Evolutionary conservation across 2,329 filamentous ascomycete species (phyloP), one percentile per base, ranked within the genome.

Genomic region (Cercospora canescens): DNA sequence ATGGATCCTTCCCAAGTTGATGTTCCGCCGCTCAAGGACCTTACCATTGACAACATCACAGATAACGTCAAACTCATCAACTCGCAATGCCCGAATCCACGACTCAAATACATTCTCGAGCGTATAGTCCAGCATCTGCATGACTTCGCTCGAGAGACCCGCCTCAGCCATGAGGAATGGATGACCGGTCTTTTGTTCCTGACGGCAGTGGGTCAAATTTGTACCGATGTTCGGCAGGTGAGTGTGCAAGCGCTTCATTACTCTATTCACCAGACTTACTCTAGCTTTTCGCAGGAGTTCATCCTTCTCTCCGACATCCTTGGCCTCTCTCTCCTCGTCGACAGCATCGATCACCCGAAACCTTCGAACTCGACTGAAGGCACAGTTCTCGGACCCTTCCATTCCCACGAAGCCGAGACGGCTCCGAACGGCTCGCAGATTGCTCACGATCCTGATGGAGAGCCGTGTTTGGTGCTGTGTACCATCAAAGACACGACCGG

Each of bases 291-390:
- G 26, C 30, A 78, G 72, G 77, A 78, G 83, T 93, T 91, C 82
- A 94, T 94, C 78, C 87, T 94, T 41, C 88, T 94, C 69, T 92
- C 89, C 70, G 92, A 95, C 79, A 85, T 92, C 48, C 85, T 94
- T 24, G 92, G 91, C 41, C 86, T 95, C 37, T 93, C 90, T 24
- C 86, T 94, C 66, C 87, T 95, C 4, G 89, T 95, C 71, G 91
- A 95, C 80, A 87, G 85, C 72, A 94, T 95, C 81, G 90, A 93
- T 81, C 91, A 94, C 80, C 92, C 92, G 28, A 94, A 93, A 76
- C 91, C 90, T 0, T 75, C 86, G 0, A 78, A 81, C 50, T 85
- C 84, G 30, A 95, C 92, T 28, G 91, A 94, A 78, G 91, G 91
- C 65, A 92, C 91, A 0, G 90, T 95, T 11, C 86, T 94, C 0